Base-by-base conservation (phyloP, 2,329 filamentous ascomycete genomes). In the Akanthomyces dipterigenus region DNA sequence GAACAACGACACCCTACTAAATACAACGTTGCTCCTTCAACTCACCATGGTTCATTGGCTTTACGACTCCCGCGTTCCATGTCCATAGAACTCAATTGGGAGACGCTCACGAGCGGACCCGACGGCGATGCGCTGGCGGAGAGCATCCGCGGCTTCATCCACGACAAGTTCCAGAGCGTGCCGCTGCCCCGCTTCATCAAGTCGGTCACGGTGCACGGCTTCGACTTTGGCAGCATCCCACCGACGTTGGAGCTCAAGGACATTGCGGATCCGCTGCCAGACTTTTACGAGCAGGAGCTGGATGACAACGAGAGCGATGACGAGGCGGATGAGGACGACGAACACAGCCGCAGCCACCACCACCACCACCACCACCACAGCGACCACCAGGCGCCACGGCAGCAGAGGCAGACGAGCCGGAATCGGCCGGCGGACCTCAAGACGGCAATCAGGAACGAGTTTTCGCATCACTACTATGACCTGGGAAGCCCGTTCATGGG, bases 71-170 rank as follows among this genome's bases (percentile, higher is more conserved):
- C 26, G 28, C 48, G 12, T 36, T 26, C 63, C 67, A 99, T 99
- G 95, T 98, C 95, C 68, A 93, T 99, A 79, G 93, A 98, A 72
- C 88, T 99, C 73, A 92, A 96, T 76, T 99, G 95, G 95, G 88
- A 95, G 70, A 89, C 89, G 64, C 85, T 98, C 71, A 98, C 93
- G 24, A 88, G 87, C 64, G 95, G 95, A 31, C 86, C 91, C 54
- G 93, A 98, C 75, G 93, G 95, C 61, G 83, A 87, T 65, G 89
- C 86, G 59, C 86, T 97, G 64, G 92, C 93, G 54, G 88, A 92
- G 71, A 84, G 83, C 65, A 96, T 99, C 75, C 90, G 93, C 66
- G 87, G 88, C 69, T 99, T 99, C 77, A 90, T 99, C 69, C 91
- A 99, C 76, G 88, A 91, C 72, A 95, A 93, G 70, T 99, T 99